Percentiles rank a stretch among this genome's conserved stretches.
phyloP scores from a whole-genome alignment of 345 rosid genomes.

The Populus deltoides region DNA sequence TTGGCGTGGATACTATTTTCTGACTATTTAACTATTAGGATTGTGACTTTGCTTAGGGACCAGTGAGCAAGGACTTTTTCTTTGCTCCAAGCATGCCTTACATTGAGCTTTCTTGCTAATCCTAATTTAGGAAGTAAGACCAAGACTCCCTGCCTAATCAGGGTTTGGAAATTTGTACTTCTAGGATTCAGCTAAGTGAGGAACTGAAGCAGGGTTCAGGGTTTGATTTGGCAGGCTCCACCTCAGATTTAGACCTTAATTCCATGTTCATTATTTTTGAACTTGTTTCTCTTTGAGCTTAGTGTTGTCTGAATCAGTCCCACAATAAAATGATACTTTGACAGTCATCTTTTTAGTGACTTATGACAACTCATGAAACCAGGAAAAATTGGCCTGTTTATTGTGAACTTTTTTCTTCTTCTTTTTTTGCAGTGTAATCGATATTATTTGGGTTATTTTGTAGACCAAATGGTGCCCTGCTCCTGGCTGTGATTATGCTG shows the following conservation, averaged over 20 bases:
- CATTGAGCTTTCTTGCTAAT: neutral
- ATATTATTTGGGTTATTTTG: conserved; percentile 18
- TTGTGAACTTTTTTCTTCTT: neutral
- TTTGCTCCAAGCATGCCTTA: neutral
- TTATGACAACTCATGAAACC: neutral
- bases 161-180: neutral
- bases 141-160: neutral
- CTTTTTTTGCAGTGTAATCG: neutral
- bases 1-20: neutral
- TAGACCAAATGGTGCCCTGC: conserved; percentile 99
- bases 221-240: neutral
- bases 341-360: neutral
- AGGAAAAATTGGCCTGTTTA: neutral
- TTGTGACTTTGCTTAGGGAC: neutral
- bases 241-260: neutral
- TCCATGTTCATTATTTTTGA: too few species aligned
- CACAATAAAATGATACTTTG: neutral
- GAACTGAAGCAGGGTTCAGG: neutral
- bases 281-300: neutral
- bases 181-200: neutral
- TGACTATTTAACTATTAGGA: neutral
- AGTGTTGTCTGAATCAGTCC: neutral
- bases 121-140: neutral
- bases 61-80: neutral
- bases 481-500: conserved; percentile 93